These are phyloP conservation scores for Apiotrichum veenhuisii DNA, from an alignment of 1,284 basidiomycete genomes.

Conservation along the genomic window DNA sequence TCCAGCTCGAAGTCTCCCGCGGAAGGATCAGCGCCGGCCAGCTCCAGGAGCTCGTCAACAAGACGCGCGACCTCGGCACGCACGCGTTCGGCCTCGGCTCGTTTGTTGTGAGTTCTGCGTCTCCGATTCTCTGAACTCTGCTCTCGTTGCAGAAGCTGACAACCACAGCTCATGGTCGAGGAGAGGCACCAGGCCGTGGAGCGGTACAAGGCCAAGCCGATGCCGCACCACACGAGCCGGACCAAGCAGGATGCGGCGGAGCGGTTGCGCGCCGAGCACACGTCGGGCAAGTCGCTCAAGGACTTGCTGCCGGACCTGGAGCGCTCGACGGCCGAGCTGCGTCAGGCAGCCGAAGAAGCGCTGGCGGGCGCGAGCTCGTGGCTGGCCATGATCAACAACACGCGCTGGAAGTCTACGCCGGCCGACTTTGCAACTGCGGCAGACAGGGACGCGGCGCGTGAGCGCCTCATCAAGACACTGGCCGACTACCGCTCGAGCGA, in stretches of 20 bases:
- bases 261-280: conserved; percentile 16
- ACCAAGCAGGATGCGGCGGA: conserved; percentile 1
- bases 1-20: conserved; percentile 52
- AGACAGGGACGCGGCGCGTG: conserved; percentile 50
- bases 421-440: conserved; percentile 19
- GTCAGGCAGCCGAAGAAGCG: conserved; percentile 48
- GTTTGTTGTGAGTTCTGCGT: conserved; percentile 31
- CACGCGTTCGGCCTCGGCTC: conserved; percentile 34
- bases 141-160: too few species aligned
- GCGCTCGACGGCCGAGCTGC: conserved; percentile 52
- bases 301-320: conserved; percentile 56
- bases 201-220: conserved; percentile 7
- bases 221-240: conserved; percentile 12
- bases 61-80: conserved; percentile 36
- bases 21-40: conserved; percentile 49
- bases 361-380: conserved; percentile 47
- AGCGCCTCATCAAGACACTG: conserved; percentile 48
- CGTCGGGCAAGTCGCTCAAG: conserved; percentile 12
- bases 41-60: conserved; percentile 39
- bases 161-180: conserved; percentile 33
- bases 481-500: conserved; percentile 50
- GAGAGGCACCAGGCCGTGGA: conserved; percentile 25
- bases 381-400: conserved; percentile 54
- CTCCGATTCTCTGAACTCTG: background rate
- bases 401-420: conserved; percentile 51